A percentile compares a stretch with the other conserved stretches of the same genome.
Conservation (phyloP, 345 rosid species). For the Eucalyptus curtisii region DNA sequence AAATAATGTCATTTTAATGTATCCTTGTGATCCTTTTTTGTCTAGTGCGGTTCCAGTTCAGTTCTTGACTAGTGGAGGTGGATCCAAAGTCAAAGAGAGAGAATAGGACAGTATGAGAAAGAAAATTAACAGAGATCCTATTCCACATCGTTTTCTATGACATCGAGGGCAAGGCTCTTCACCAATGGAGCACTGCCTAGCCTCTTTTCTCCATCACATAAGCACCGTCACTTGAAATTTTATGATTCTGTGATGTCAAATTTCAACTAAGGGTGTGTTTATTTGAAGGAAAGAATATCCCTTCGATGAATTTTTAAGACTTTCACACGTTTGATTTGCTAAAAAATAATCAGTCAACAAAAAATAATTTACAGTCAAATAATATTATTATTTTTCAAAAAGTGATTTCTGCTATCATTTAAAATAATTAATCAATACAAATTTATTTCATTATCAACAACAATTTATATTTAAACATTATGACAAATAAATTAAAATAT, state of each 20-base stretch:
- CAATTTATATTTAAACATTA: background rate
- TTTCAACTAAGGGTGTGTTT: background rate
- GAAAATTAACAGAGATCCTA: background rate
- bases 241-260: background rate
- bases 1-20: background rate
- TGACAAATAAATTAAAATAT: background rate
- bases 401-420: slow-evolving; percentile 13
- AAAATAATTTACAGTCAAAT: background rate
- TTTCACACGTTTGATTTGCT: too few species aligned
- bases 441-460: background rate
- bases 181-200: slow-evolving; percentile 16
- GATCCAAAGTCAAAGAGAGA: background rate
- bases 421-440: too few species aligned
- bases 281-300: too few species aligned
- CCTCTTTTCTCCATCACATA: slow-evolving; percentile 4
- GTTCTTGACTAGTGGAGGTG: slow-evolving; percentile 45
- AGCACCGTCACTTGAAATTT: background rate
- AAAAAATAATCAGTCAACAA: fast-evolving
- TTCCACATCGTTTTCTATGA: slow-evolving; percentile 30
- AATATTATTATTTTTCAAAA: slow-evolving; percentile 13
- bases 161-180: background rate
- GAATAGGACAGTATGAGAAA: background rate
- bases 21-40: background rate
- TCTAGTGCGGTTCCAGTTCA: slow-evolving; percentile 21
- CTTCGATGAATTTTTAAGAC: background rate